A percentile compares a stretch with the other conserved stretches of the same genome.
phyloP scores from a whole-genome alignment of 192 early-diverging fungal genomes.

The Podila minutissima region DNA sequence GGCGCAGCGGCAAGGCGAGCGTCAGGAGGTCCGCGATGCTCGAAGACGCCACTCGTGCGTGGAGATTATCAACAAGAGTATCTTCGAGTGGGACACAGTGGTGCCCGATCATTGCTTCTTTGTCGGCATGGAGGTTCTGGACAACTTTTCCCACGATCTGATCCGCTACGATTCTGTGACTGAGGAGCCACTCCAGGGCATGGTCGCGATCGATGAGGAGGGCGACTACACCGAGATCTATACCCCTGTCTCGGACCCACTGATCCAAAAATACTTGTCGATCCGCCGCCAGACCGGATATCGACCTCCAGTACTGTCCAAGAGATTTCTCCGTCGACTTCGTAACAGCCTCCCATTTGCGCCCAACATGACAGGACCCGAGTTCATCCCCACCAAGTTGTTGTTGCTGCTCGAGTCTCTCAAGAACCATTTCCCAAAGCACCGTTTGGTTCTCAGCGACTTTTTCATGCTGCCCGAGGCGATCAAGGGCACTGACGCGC shows the following conservation, averaged over 20 bases:
- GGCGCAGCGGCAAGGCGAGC: slow-evolving; percentile 70
- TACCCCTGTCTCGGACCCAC: slow-evolving; percentile 80
- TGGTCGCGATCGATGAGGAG: slow-evolving; percentile 83
- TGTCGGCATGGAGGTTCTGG: slow-evolving; percentile 97
- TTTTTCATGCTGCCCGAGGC: slow-evolving; percentile 89
- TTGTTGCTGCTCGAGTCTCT: slow-evolving; percentile 80
- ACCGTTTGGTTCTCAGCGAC: slow-evolving; percentile 89
- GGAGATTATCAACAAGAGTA: slow-evolving; percentile 87
- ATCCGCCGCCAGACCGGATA: slow-evolving; percentile 69
- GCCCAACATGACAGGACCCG: slow-evolving; percentile 83
- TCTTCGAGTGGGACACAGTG: slow-evolving; percentile 88
- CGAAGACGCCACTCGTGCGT: slow-evolving; percentile 65
- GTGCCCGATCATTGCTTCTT: slow-evolving; percentile 87
- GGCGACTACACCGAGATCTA: slow-evolving; percentile 90
- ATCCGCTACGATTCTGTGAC: slow-evolving; percentile 85
- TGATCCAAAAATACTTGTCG: slow-evolving; percentile 77
- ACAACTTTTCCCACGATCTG: slow-evolving; percentile 97
- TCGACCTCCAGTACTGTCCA: slow-evolving; percentile 68
- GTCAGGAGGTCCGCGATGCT: slow-evolving; percentile 56
- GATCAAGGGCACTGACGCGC: slow-evolving; percentile 82
- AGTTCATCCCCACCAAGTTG: slow-evolving; percentile 92
- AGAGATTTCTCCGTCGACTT: slow-evolving; percentile 59
- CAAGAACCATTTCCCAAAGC: slow-evolving; percentile 84
- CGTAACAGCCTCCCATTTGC: slow-evolving; percentile 79
- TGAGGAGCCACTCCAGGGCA: slow-evolving; percentile 78